These are phyloP conservation scores for Aspergillus sp. DNA, from an alignment of 2,329 filamentous ascomycete species.

Conservation along the genomic window DNA sequence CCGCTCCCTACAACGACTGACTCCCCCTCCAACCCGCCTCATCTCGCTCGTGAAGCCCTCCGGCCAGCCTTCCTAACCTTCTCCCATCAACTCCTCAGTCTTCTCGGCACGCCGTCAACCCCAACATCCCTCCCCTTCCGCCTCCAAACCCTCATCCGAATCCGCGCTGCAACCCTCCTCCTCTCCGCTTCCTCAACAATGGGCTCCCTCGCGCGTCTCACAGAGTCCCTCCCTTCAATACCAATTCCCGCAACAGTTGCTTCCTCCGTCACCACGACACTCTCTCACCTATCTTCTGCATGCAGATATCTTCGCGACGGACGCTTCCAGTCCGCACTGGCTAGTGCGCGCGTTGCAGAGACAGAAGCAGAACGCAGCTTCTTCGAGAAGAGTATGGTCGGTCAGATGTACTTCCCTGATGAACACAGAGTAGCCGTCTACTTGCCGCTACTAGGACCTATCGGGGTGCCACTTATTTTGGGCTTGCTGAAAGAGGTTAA, in stretches of 20 bases:
- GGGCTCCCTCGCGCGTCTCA: conserved; percentile 86
- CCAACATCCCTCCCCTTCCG: conserved; percentile 78
- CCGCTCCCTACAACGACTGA: conserved; percentile 36
- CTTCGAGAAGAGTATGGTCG: conserved; percentile 99
- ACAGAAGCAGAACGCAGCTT: conserved; percentile 89
- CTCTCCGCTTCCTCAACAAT: conserved; percentile 90
- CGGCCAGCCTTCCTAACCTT: conserved; percentile 84
- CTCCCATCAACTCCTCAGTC: conserved; percentile 81
- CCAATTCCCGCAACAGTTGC: conserved; percentile 87
- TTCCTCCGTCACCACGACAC: conserved; percentile 76
- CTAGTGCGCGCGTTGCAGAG: conserved; percentile 81
- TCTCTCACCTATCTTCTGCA: conserved; percentile 73
- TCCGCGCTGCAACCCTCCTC: conserved; percentile 80
- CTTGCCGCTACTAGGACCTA: conserved; percentile 82
- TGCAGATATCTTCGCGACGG: conserved; percentile 68
- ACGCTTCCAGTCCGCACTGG: conserved; percentile 65
- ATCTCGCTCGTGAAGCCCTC: conserved; percentile 66
- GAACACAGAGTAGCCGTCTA: conserved; percentile 98
- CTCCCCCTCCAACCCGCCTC: conserved; percentile 37
- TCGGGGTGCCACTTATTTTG: conserved; percentile 86
- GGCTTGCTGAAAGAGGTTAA: conserved; percentile 79
- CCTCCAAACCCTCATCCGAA: conserved; percentile 79
- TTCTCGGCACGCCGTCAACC: conserved; percentile 79
- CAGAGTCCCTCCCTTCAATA: conserved; percentile 80
- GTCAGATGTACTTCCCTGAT: conserved; percentile 96